A percentile compares a stretch with the other conserved stretches of the same genome.
These are phyloP conservation scores for Galerina marginata DNA, from an alignment of 768 basidiomycete genomes.

Conservation along the genomic window DNA sequence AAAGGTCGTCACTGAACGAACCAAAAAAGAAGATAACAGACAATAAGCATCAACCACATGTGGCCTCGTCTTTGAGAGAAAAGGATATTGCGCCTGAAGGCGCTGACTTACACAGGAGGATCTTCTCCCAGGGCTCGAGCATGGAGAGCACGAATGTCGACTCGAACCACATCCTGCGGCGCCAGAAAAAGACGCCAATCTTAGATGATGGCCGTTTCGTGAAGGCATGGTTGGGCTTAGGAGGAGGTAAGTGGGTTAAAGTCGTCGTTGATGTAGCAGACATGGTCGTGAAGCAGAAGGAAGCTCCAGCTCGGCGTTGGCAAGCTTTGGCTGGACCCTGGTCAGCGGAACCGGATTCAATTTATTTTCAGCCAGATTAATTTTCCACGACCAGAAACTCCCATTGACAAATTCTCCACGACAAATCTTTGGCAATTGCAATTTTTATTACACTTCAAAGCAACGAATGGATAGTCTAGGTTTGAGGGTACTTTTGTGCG, in stretches of 20 bases:
- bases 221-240: constrained; percentile 27
- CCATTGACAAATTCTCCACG: too few species aligned
- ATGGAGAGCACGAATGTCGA: constrained; percentile 58
- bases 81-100: not conserved
- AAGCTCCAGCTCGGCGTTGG: not conserved
- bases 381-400: too few species aligned
- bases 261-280: not conserved
- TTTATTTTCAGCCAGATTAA: too few species aligned
- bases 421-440: too few species aligned
- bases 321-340: not conserved
- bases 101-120: constrained; percentile 46
- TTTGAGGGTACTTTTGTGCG: too few species aligned
- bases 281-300: not conserved
- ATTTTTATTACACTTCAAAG: too few species aligned
- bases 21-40: too few species aligned
- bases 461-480: too few species aligned
- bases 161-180: constrained; percentile 56
- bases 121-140: constrained; percentile 62
- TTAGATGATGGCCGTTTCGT: constrained; percentile 36
- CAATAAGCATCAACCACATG: not conserved
- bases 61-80: too few species aligned
- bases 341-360: too few species aligned
- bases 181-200: constrained; percentile 48
- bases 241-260: constrained; percentile 20
- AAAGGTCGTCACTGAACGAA: constrained; percentile 45